phyloP scores from a whole-genome alignment of 2,329 filamentous ascomycete species.

The Talaromyces sp. region DNA sequence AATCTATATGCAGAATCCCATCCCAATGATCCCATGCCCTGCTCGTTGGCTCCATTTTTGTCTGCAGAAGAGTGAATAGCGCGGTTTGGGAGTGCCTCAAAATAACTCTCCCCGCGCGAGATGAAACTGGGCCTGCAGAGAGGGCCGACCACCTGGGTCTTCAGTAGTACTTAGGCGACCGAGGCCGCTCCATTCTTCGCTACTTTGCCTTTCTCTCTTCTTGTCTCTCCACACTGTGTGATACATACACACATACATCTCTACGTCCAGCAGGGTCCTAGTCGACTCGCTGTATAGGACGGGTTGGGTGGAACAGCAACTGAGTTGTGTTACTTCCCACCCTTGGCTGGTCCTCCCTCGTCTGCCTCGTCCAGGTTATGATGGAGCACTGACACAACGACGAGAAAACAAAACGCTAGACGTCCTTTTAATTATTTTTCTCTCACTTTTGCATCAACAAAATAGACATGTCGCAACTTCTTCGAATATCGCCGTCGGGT shows the following conservation, averaged over 20 bases:
- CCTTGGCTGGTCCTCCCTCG: not conserved
- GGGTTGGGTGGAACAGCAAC: not conserved
- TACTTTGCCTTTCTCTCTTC: not conserved
- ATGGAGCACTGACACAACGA: not conserved
- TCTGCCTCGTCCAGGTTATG: not conserved
- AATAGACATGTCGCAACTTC: constrained; percentile 3
- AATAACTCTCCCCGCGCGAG: constrained; percentile 11
- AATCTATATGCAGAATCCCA: not conserved
- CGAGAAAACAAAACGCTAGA: not conserved
- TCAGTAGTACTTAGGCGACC: constrained; percentile 4
- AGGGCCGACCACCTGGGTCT: not conserved
- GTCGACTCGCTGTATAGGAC: not conserved
- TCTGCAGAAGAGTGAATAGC: not conserved
- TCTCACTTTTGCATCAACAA: not conserved
- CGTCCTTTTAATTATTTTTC: not conserved
- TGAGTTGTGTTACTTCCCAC: constrained; percentile 1
- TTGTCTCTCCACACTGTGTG: not conserved
- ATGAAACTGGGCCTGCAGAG: constrained; percentile 2
- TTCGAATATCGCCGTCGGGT: not conserved
- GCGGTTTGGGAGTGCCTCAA: constrained; percentile 5
- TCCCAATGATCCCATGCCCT: not conserved
- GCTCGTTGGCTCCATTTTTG: not conserved
- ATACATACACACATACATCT: not conserved
- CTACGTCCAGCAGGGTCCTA: not conserved
- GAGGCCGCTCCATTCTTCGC: not conserved